Evolutionary conservation across 208 protist genomes (phyloP).

Genomic region (Acanthamoeba lenticulata): DNA sequence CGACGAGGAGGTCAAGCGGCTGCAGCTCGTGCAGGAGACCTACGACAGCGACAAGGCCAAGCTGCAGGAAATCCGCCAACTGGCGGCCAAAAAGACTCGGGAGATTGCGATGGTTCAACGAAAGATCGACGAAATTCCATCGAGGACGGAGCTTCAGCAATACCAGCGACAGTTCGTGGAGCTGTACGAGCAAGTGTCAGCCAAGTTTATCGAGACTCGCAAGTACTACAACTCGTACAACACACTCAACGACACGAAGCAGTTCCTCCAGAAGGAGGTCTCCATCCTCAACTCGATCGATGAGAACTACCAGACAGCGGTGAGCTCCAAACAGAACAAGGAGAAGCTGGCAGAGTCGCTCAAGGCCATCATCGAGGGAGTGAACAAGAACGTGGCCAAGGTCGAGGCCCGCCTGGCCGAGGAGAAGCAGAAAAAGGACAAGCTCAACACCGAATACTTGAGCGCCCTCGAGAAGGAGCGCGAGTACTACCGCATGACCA

Average conservation of each 20-base stretch:
- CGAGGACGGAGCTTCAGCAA: constrained; percentile 88
- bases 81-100: constrained; percentile 84
- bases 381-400: constrained; percentile 74
- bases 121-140: constrained; percentile 89
- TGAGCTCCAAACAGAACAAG: constrained; percentile 70
- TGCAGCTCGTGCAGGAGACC: constrained; percentile 70
- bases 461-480: constrained; percentile 82
- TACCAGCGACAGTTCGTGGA: constrained; percentile 90
- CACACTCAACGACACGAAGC: constrained; percentile 81
- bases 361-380: constrained; percentile 75
- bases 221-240: constrained; percentile 90
- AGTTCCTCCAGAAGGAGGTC: constrained; percentile 83
- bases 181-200: constrained; percentile 85
- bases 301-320: constrained; percentile 73
- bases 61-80: constrained; percentile 74
- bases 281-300: constrained; percentile 78
- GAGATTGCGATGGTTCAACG: constrained; percentile 84
- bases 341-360: constrained; percentile 82
- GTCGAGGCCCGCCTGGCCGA: constrained; percentile 61
- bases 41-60: constrained; percentile 72
- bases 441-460: constrained; percentile 71
- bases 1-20: constrained; percentile 44
- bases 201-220: constrained; percentile 88
- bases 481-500: constrained; percentile 81
- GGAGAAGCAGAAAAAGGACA: constrained; percentile 65